phyloP scores from a whole-genome alignment of 2,329 filamentous ascomycete genomes.

The Knoxdaviesia capensis region DNA sequence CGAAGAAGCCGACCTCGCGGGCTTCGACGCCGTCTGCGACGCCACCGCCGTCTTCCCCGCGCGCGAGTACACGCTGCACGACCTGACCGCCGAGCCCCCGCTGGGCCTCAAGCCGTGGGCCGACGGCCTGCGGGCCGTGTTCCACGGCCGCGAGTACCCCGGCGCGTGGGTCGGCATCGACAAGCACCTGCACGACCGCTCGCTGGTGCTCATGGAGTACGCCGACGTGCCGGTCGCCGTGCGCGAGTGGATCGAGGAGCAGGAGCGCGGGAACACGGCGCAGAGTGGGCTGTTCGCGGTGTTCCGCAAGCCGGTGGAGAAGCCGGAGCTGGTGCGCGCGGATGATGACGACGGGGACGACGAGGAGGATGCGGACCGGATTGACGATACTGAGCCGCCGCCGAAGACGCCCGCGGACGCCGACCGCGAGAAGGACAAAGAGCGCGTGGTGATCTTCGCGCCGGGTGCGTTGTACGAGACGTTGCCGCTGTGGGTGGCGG shows the following conservation, averaged over 20 bases:
- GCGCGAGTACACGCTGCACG: conserved; percentile 21
- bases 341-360: too few relatives aligned
- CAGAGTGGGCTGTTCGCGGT: conserved; percentile 20
- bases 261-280: conserved; percentile 14
- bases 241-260: conserved; percentile 25
- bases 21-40: conserved; percentile 16
- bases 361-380: conserved; percentile 15
- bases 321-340: too few relatives aligned
- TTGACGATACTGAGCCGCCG: conserved; percentile 14
- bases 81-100: conserved; percentile 17
- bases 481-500: conserved; percentile 28
- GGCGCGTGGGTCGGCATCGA: conserved; percentile 32
- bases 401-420: conserved; percentile 10
- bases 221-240: conserved; percentile 20
- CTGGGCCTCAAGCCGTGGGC: conserved; percentile 18
- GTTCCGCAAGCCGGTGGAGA: conserved; percentile 13
- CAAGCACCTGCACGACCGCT: conserved; percentile 26
- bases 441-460: conserved; percentile 26
- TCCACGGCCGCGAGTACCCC: conserved; percentile 21
- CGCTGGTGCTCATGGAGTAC: conserved; percentile 25
- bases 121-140: conserved; percentile 19
- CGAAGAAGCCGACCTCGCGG: conserved; percentile 8
- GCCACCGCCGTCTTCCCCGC: conserved; percentile 15
- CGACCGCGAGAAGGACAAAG: conserved; percentile 12
- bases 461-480: conserved; percentile 28